phyloP scores from a whole-genome alignment of 2,329 filamentous ascomycete species.

The Colletotrichum sp. region DNA sequence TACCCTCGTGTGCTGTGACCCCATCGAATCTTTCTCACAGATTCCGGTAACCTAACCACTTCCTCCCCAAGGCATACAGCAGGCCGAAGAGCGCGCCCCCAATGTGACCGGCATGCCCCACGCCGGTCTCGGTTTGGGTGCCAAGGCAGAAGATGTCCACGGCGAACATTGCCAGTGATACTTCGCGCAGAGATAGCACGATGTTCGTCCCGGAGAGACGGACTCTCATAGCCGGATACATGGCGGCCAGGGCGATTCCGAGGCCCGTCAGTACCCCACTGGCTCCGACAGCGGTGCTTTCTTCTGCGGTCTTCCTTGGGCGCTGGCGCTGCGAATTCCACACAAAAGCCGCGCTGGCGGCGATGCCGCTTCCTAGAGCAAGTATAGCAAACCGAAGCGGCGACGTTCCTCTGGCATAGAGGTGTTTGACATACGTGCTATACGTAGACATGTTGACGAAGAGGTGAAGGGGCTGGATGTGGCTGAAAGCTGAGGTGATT shows the following conservation, averaged over 20 bases:
- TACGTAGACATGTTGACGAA: slow-evolving; percentile 17
- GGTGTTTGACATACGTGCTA: not conserved
- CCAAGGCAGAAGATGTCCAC: slow-evolving; percentile 5
- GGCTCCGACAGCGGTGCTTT: slow-evolving; percentile 2
- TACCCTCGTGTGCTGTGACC: not conserved
- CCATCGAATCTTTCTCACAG: not conserved
- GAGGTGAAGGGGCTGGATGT: slow-evolving; percentile 8
- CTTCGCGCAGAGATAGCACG: not conserved
- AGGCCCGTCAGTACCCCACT: slow-evolving; percentile 9
- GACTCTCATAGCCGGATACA: slow-evolving; percentile 9
- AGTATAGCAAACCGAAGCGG: not conserved
- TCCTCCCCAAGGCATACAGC: slow-evolving; percentile 2
- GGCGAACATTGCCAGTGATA: slow-evolving; percentile 4
- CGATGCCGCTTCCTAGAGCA: slow-evolving; percentile 4
- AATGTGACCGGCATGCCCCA: slow-evolving; percentile 10
- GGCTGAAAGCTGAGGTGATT: slow-evolving; percentile 11
- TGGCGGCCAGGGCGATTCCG: slow-evolving; percentile 4
- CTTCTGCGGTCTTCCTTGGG: not conserved
- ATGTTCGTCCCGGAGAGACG: slow-evolving; percentile 1
- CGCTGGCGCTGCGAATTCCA: not conserved
- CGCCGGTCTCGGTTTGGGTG: slow-evolving; percentile 1
- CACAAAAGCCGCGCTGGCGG: not conserved
- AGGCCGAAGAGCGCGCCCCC: slow-evolving; percentile 14
- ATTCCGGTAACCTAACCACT: not conserved
- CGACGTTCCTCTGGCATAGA: not conserved